Percentiles rank a stretch among this genome's conserved stretches.
Evolutionary conservation across 140 eudicot species (phyloP).

Genomic region (Cichorium intybus): DNA sequence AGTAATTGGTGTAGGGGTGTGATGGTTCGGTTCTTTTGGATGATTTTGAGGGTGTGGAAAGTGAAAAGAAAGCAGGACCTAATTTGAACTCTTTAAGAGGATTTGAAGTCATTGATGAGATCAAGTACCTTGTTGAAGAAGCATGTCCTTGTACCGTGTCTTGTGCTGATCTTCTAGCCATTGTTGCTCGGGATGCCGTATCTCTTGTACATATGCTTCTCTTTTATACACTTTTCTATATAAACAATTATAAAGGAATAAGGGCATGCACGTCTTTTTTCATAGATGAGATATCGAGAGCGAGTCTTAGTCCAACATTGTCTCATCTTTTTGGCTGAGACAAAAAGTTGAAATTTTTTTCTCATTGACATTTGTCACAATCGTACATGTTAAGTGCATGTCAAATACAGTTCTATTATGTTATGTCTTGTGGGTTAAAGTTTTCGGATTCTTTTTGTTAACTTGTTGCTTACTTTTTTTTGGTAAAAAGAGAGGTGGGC

Average conservation of each 20-base stretch:
- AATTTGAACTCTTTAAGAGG: slow-evolving; percentile 45
- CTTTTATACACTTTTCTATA: not conserved
- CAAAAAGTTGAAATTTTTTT: too few relatives aligned
- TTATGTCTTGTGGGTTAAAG: too few relatives aligned
- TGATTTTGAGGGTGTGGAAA: slow-evolving; percentile 30
- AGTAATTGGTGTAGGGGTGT: slow-evolving; percentile 34
- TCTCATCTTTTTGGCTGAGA: not conserved
- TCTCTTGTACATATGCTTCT: slow-evolving; percentile 20
- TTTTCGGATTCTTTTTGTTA: not conserved
- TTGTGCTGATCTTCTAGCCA: slow-evolving; percentile 57
- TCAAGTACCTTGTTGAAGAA: slow-evolving; percentile 41
- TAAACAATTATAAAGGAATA: not conserved
- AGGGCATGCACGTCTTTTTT: not conserved
- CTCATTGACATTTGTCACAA: not conserved
- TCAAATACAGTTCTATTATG: too few relatives aligned
- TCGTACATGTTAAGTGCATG: not conserved
- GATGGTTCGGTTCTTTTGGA: slow-evolving; percentile 55
- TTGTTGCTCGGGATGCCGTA: slow-evolving; percentile 54
- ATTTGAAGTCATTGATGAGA: slow-evolving; percentile 49
- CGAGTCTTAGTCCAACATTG: not conserved
- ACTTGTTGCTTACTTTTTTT: not conserved
- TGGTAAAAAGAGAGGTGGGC: slow-evolving; percentile 53
- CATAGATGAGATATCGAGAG: not conserved
- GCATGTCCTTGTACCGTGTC: slow-evolving; percentile 50
- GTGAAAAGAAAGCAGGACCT: slow-evolving; percentile 47